These are phyloP conservation scores for Lagenidium sp. DNA, from an alignment of 352 stramenopile species.

Conservation along the genomic window DNA sequence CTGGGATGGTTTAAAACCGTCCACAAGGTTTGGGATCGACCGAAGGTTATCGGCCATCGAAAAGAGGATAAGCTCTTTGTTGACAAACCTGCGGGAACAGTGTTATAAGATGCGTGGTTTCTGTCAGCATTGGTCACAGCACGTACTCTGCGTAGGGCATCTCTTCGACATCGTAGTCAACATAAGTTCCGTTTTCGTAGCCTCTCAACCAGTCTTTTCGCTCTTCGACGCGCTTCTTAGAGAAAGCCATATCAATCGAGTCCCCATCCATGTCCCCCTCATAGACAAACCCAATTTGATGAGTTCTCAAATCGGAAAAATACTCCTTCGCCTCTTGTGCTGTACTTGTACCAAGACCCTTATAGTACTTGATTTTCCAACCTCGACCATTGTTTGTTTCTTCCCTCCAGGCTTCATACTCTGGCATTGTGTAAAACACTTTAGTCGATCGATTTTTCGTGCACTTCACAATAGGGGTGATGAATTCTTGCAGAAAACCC, in stretches of 20 bases:
- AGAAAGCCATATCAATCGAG: constrained; percentile 97
- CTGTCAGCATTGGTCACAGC: too few relatives aligned
- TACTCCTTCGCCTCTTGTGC: constrained; percentile 96
- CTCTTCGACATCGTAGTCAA: constrained; percentile 89
- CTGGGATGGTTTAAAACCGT: constrained; percentile 98
- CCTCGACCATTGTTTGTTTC: constrained; percentile 84
- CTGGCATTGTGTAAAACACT: constrained; percentile 96
- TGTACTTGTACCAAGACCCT: constrained; percentile 98
- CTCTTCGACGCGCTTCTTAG: constrained; percentile 94
- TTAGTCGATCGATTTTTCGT: constrained; percentile 81
- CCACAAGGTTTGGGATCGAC: constrained; percentile 92
- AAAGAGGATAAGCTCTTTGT: constrained; percentile 99
- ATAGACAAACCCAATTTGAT: constrained; percentile 93
- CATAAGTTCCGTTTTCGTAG: constrained; percentile 80
- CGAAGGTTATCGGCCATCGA: constrained; percentile 97
- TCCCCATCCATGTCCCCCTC: constrained; percentile 84
- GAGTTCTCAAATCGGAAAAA: constrained; percentile 91
- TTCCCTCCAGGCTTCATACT: constrained; percentile 94
- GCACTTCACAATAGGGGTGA: constrained; percentile 97
- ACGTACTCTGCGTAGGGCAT: constrained; percentile 91
- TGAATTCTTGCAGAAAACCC: constrained; percentile 93
- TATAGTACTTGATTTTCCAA: constrained; percentile 99
- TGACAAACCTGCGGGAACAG: constrained; percentile 84
- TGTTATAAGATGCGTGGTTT: constrained; percentile 2
- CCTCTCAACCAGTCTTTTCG: constrained; percentile 94